Evolutionary conservation across 805 yeast species (phyloP).

Genomic region (Metschnikowia matae): DNA sequence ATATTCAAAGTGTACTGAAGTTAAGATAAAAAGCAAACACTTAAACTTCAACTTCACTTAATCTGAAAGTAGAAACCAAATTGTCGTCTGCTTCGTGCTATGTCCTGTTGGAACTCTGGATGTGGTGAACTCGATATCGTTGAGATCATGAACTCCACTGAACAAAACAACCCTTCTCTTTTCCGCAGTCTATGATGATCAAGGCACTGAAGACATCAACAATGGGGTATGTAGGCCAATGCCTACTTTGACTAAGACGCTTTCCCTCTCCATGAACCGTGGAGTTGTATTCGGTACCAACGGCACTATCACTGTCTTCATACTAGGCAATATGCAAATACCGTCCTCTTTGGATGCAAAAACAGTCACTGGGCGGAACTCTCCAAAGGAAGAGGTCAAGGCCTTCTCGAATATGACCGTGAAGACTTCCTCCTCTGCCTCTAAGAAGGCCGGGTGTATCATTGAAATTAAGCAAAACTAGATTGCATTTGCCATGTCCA

Average conservation of each 20-base stretch:
- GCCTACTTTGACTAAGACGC: constrained; percentile 58
- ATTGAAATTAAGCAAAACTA: constrained; percentile 11
- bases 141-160: constrained; percentile 65
- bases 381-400: constrained; percentile 30
- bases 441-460: constrained; percentile 24
- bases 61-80: too few relatives aligned
- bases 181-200: constrained; percentile 72
- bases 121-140: constrained; percentile 78
- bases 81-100: constrained; percentile 51
- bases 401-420: constrained; percentile 25
- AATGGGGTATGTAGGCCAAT: constrained; percentile 60
- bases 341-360: constrained; percentile 42
- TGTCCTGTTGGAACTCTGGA: constrained; percentile 75
- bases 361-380: constrained; percentile 46
- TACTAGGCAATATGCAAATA: constrained; percentile 51
- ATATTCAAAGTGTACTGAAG: too few relatives aligned
- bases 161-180: constrained; percentile 44
- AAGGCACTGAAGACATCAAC: constrained; percentile 54
- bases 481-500: constrained; percentile 6
- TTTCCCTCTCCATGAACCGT: constrained; percentile 50
- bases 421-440: constrained; percentile 18
- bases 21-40: too few relatives aligned
- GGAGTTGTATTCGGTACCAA: constrained; percentile 65
- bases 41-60: too few relatives aligned
- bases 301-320: constrained; percentile 59